Base-by-base conservation (phyloP, 2,329 filamentous ascomycete species). In the Lecanoromycetidae sp. region DNA sequence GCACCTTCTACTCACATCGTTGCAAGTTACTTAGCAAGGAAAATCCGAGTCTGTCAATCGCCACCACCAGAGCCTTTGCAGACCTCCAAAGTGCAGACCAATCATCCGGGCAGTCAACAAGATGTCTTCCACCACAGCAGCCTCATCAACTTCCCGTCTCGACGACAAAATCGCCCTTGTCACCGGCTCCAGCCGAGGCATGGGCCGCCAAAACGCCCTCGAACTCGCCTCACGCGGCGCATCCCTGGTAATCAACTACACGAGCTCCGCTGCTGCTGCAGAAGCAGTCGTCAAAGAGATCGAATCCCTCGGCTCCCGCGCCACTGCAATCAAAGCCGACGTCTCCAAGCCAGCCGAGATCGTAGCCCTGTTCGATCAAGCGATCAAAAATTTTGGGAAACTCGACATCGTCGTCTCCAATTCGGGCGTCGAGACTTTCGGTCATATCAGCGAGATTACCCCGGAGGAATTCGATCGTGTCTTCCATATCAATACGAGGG, bases 401-500 rank as follows among this genome's bases (percentile, higher is more conserved):
- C 19, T 52, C 20, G 45, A 52, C 8, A 52, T 52, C 20, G 48
- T 52, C 4, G 39, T 50, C 25, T 50, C 48, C 3, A 52, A 50
- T 26, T 47, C 50, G 2, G 50, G 50, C 10, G 37, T 52, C 5
- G 49, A 48, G 30, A 19, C 26, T n/a, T 51, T 51, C 17, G 40
- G 34, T 4, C 39, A 41, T 22, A 36, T 48, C 5, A 29, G 30
- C n/a, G 34, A 46, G 27, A 30, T 51, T 17, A 42, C 37, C 4
- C 25, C 66, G 59, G 72, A 74, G 60, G 69, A 74, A 60, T 76
- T 69, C 54, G 72, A 79, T 63, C 70, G 71, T 32, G 75, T 79
- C 48, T 76, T 79, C 61, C 67, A 66, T 60, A 70, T 78, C 61
- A 79, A 79, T 69, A 79, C 76, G 34, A 71, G 75, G 42, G 76